Evolutionary conservation across 306 rosid species (phyloP), one percentile per base, ranked within the genome.

Genomic region (Prinsepia uniflora): DNA sequence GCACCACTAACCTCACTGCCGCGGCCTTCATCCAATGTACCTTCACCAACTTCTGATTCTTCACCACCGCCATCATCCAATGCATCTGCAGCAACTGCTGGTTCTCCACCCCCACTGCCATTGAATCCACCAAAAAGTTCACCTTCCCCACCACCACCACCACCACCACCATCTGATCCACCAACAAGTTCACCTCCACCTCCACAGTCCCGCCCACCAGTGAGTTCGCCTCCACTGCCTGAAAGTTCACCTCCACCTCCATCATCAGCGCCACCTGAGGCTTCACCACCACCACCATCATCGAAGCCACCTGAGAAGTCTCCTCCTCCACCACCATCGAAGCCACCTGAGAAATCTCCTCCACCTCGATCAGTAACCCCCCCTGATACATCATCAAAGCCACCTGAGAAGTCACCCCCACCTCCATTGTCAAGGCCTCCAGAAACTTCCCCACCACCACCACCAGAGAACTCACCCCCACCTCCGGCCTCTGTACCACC

Each of bases 381-480:
- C 4, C 80, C 84, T 4, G 54, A 2, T 8, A 80, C 89, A 55
- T 41, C 80, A 22, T 24, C 80, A 15, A 46, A 56, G 4, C 50
- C 75, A 2, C 80, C 86, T 2, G 41, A 52, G 11, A 48, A 62
- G 17, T 67, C 84, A 53, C 17, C 85, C 41, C 80, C 76, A 6
- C 74, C 71, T 6, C 58, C 75, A 6, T 6, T 78, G 63, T 40
- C 86, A 30, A 52, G 66, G 1, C 77, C 86, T 1, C 87, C 82
- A 6, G 54, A 44, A 19, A 84, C 44, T 66, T 74, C 90, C 60
- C 78, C 85, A 0, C 84, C 90, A 39, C 83, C 83, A 0, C 77
- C 84, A 2, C 87, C 82, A 6, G 54, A 44, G 19, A 84, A 43
- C 63, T 74, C 90, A 64, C 78, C 85, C 1, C 86, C 90, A 39